These are phyloP conservation scores for Verticillium tricorpus DNA, from an alignment of 2,329 filamentous ascomycete genomes.

Conservation along the genomic window DNA sequence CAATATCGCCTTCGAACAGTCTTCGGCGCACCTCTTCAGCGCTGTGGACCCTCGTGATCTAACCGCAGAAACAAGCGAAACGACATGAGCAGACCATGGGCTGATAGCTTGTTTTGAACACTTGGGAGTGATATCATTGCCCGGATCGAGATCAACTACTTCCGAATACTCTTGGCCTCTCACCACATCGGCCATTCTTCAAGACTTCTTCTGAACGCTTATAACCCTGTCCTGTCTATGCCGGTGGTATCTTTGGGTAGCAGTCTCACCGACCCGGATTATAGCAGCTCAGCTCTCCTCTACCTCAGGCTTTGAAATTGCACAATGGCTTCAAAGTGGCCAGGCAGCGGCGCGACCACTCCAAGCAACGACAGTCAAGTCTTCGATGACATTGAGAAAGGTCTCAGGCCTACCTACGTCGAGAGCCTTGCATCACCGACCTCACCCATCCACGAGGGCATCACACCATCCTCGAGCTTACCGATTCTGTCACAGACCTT, in stretches of 20 bases:
- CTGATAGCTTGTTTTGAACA: neutral
- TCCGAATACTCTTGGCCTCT: neutral
- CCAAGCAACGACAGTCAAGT: constrained; percentile 7
- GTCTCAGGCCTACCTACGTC: constrained; percentile 22
- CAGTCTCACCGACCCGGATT: neutral
- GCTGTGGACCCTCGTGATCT: neutral
- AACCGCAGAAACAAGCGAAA: neutral
- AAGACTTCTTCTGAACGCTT: neutral
- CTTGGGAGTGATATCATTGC: neutral
- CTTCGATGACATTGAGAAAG: constrained; percentile 29
- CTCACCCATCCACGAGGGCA: constrained; percentile 26
- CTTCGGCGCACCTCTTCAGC: neutral
- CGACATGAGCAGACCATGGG: neutral
- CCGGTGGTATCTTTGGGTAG: neutral
- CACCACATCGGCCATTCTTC: neutral
- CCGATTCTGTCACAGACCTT: constrained; percentile 15
- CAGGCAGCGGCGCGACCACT: constrained; percentile 3
- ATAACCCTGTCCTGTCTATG: neutral
- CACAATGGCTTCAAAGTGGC: neutral
- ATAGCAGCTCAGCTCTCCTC: neutral
- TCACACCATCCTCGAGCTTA: constrained; percentile 22
- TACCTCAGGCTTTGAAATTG: neutral
- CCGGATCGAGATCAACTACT: neutral
- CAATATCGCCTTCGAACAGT: neutral
- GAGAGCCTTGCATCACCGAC: constrained; percentile 16